A percentile compares a stretch with the other conserved stretches of the same genome.
These are phyloP conservation scores for Perkinsus chesapeaki DNA, from an alignment of 169 alveolate species.

Conservation along the genomic window DNA sequence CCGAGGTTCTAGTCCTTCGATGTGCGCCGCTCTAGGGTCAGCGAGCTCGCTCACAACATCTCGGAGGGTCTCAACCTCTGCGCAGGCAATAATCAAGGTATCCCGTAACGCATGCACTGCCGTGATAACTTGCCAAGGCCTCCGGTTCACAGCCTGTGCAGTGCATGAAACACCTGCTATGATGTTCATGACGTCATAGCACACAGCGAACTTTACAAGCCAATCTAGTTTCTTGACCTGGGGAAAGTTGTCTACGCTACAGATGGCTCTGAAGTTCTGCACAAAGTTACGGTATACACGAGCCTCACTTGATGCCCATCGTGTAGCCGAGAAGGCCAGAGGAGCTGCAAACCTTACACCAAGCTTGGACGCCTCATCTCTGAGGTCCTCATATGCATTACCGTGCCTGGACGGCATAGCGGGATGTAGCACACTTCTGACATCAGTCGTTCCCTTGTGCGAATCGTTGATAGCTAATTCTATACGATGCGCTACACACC, in stretches of 20 bases:
- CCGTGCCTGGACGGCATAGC: neutral
- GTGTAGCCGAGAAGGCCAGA: neutral
- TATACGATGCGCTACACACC: neutral
- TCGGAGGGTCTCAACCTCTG: neutral
- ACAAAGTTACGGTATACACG: neutral
- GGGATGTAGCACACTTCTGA: neutral
- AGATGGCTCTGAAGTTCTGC: neutral
- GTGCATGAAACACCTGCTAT: neutral
- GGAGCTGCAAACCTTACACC: neutral
- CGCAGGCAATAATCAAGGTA: neutral
- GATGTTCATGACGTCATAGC: neutral
- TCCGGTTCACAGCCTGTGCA: neutral
- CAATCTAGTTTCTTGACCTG: neutral
- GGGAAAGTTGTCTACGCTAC: neutral
- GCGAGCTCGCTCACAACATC: neutral
- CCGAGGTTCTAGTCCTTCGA: neutral
- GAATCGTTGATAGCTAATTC: neutral
- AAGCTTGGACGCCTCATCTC: neutral
- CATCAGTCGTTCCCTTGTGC: neutral
- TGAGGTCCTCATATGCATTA: neutral
- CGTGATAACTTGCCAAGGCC: neutral
- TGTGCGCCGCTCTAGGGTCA: neutral
- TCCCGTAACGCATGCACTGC: neutral
- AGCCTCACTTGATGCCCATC: neutral
- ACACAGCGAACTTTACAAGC: neutral